phyloP scores from a whole-genome alignment of 2,329 filamentous ascomycete genomes.

The Neopestalotiopsis sp. region DNA sequence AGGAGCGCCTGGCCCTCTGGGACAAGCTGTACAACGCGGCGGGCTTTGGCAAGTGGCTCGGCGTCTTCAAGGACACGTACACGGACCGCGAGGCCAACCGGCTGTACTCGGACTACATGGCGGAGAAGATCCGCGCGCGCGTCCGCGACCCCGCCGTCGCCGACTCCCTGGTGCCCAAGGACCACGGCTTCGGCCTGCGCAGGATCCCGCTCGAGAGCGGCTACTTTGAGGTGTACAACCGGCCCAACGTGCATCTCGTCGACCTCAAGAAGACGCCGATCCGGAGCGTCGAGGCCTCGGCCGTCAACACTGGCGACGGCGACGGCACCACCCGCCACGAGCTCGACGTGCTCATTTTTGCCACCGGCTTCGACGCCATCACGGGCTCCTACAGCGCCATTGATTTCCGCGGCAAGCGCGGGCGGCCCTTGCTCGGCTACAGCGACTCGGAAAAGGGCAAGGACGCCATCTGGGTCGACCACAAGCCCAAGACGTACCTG shows the following conservation, averaged over 20 bases:
- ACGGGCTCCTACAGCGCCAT: constrained; percentile 30
- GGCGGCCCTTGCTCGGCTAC: background rate
- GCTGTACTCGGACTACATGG: constrained; percentile 17
- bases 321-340: constrained; percentile 29
- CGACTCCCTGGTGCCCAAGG: constrained; percentile 18
- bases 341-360: constrained; percentile 40
- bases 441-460: background rate
- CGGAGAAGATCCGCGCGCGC: constrained; percentile 19
- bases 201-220: constrained; percentile 14
- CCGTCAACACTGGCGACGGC: constrained; percentile 44
- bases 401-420: constrained; percentile 3
- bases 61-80: constrained; percentile 20
- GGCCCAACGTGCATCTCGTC: constrained; percentile 18
- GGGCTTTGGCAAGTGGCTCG: constrained; percentile 19
- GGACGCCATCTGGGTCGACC: constrained; percentile 12
- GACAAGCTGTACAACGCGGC: constrained; percentile 20
- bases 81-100: constrained; percentile 18
- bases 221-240: constrained; percentile 20
- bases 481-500: constrained; percentile 22
- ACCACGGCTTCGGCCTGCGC: constrained; percentile 17
- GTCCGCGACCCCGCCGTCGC: constrained; percentile 19
- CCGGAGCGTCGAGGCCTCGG: constrained; percentile 24
- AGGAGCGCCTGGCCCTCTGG: constrained; percentile 20
- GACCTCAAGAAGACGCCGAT: constrained; percentile 19
- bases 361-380: constrained; percentile 40